phyloP scores from a whole-genome alignment of 495 filamentous ascomycete genomes.

The Cercophora newfieldiana region DNA sequence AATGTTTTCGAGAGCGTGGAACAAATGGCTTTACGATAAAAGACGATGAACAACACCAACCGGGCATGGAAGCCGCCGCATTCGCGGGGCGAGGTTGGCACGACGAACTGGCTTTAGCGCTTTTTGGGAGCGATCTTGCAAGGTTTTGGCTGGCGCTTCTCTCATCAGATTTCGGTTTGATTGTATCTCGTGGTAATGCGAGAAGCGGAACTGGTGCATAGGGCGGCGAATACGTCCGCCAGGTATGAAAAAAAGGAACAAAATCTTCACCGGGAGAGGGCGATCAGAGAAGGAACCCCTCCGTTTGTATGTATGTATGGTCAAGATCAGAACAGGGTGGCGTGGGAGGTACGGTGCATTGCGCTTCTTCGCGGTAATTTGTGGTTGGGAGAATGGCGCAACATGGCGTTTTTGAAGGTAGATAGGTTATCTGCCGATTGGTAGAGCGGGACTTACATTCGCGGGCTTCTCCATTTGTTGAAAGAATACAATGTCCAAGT shows the following conservation, averaged over 20 bases:
- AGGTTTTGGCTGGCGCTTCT: too few species aligned
- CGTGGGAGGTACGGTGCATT: not conserved
- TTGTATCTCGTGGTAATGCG: too few species aligned
- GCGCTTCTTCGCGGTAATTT: not conserved
- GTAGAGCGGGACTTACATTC: not conserved
- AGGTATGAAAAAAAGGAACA: not conserved
- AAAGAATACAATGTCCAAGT: not conserved
- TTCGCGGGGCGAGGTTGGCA: not conserved
- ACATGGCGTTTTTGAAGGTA: not conserved
- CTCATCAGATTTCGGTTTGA: too few species aligned
- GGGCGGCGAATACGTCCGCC: too few species aligned
- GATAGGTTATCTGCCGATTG: not conserved
- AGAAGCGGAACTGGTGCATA: not conserved
- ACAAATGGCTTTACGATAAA: not conserved
- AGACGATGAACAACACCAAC: not conserved
- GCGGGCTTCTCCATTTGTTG: not conserved
- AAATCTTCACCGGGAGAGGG: not conserved
- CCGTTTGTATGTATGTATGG: not conserved
- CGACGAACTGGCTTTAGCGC: not conserved
- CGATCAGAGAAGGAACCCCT: not conserved
- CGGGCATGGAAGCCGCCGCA: not conserved
- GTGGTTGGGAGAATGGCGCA: not conserved
- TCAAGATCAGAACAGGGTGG: not conserved
- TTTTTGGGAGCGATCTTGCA: not conserved
- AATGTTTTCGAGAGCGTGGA: not conserved